These are phyloP conservation scores for Basipetospora sp. DNA, from an alignment of 2,329 filamentous ascomycete species.

Conservation along the genomic window DNA sequence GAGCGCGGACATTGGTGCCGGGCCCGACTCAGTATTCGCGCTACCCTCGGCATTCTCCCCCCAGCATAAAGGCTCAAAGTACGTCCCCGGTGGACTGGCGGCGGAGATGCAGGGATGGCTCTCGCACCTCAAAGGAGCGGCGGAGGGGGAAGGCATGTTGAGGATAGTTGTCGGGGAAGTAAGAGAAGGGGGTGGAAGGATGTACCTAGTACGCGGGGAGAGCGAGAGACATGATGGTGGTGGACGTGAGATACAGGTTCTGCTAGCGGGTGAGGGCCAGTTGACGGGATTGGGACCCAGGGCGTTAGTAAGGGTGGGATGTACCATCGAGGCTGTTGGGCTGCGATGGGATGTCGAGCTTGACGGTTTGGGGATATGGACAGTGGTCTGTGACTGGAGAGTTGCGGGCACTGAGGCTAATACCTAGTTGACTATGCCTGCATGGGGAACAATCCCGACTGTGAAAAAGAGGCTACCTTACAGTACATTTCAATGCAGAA, in stretches of 20 bases:
- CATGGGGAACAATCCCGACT: neutral
- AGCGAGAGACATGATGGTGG: neutral
- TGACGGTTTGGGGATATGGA: conserved; percentile 2
- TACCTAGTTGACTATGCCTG: too few relatives aligned
- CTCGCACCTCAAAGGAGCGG: conserved; percentile 18
- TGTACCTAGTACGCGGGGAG: conserved; percentile 4
- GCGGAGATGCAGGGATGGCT: conserved; percentile 26
- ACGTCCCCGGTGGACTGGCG: conserved; percentile 23
- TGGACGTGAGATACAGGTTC: conserved; percentile 4
- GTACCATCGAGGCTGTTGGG: conserved; percentile 1
- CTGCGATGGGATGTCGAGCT: conserved; percentile 3
- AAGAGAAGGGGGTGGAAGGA: conserved; percentile 1
- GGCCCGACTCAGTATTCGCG: too few relatives aligned
- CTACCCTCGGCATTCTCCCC: conserved; percentile 21
- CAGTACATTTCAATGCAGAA: too few relatives aligned
- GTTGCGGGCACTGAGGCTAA: neutral
- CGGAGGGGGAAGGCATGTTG: neutral
- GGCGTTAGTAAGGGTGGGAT: neutral
- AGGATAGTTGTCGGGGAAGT: conserved; percentile 2
- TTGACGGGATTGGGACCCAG: conserved; percentile 1
- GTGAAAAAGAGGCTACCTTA: too few relatives aligned
- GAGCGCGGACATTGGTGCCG: too few relatives aligned
- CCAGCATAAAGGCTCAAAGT: conserved; percentile 19
- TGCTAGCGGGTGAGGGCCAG: conserved; percentile 4
- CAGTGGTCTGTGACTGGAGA: conserved; percentile 5